phyloP scores from a whole-genome alignment of 257 asterid genomes.

The Ajuga chamaepitys region DNA sequence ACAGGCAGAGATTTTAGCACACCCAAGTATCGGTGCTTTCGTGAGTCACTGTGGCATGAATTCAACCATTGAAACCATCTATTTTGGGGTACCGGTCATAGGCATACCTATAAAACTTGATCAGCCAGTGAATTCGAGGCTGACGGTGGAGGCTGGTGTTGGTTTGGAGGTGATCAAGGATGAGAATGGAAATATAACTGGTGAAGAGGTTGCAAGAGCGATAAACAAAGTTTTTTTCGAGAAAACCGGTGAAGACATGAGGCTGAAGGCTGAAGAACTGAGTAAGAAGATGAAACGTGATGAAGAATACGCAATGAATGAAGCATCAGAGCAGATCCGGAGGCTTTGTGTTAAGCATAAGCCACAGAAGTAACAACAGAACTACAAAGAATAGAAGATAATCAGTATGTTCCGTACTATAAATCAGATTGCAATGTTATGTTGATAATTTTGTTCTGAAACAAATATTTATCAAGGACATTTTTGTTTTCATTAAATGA shows the following conservation, averaged over 20 bases:
- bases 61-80: slow-evolving; percentile 29
- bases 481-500: too few species aligned
- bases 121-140: slow-evolving; percentile 21
- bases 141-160: slow-evolving; percentile 25
- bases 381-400: too few species aligned
- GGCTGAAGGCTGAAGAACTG: slow-evolving; percentile 19
- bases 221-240: slow-evolving; percentile 16
- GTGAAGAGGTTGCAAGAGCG: slow-evolving; percentile 16
- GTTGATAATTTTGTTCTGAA: too few species aligned
- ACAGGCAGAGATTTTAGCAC: slow-evolving; percentile 24
- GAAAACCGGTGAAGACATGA: slow-evolving; percentile 15
- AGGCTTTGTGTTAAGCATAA: slow-evolving; percentile 22
- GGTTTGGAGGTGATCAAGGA: slow-evolving; percentile 28
- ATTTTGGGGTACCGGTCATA: slow-evolving; percentile 31
- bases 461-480: too few species aligned
- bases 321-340: slow-evolving; percentile 16
- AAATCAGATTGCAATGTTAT: too few species aligned
- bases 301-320: slow-evolving; percentile 21
- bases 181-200: slow-evolving; percentile 14
- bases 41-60: slow-evolving; percentile 43
- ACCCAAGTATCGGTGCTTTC: slow-evolving; percentile 30
- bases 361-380: too few species aligned
- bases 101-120: slow-evolving; percentile 24
- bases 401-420: too few species aligned
- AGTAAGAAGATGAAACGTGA: slow-evolving; percentile 25